Base-by-base conservation (phyloP, 306 rosid genomes). In the Cicer pinnatifidum region DNA sequence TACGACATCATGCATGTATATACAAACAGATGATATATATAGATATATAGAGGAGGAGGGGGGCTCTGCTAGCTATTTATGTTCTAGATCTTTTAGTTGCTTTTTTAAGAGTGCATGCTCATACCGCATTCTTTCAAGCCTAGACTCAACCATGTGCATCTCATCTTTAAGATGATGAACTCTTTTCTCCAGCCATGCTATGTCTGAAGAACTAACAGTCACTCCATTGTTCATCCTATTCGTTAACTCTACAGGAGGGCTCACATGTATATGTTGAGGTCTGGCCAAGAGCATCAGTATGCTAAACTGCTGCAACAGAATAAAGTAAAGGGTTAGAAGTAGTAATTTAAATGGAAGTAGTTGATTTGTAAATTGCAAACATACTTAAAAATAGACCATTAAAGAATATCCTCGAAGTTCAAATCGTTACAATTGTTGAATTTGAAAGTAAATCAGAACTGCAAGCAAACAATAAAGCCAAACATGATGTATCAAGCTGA, bases 91-190 rank as follows among this genome's bases (percentile, higher is more conserved):
- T 23, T 82, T 78, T 48, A 95, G 86, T 67, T 91, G 92, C 68
- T 82, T 78, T 84, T 89, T 95, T 57, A 95, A 79, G 60, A 88
- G 86, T 9, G 86, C 71, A 63, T 90, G 90, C 74, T 91, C 97
- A 52, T 75, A 80, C 16, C 79, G 86, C 97, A 95, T 87, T 80
- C 90, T 88, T 85, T 90, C 99, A 10, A 95, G 88, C 75, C 92
- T 88, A 63, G 87, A 81, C 82, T 91, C 99, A 35, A 95, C 89
- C 92, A 87, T 85, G 82, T 88, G 80, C 93, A 91, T 91, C 80
- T 95, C 97, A 54, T 95, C 97, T 81, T 95, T 91, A 11, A 95
- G 96, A 81, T 86, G 81, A 86, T 91, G 93, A 63, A 86, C 71
- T 79, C 92, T 89, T 87, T 88, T 90, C 77, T 95, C 99, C 82